Evolutionary conservation across 169 alveolate genomes (phyloP), one percentile per base, ranked within the genome.

Genomic region (Plasmodium sp.): DNA sequence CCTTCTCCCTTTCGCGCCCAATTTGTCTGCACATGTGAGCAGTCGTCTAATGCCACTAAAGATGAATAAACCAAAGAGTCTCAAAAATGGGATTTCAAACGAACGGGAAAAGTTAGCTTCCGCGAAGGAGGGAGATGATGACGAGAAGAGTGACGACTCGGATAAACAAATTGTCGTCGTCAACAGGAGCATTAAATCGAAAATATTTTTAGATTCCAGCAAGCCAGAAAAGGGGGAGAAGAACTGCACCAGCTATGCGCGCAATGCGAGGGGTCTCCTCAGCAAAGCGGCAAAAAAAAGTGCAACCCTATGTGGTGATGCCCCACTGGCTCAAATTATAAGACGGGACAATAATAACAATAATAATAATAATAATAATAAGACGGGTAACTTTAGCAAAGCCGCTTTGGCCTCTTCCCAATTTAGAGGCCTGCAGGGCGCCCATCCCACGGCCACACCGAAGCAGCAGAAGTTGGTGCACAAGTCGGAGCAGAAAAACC

Each of bases 161-260:
- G 90, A 88, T 43, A 67, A 88, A 79, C 72, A 88, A 14, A 88
- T 88, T 58, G 34, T 77, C 41, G 94, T 88, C 22, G 90, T 88
- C 41, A 88, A 88, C 73, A 79, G 94, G 81, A 79, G 9, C 39
- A 77, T 88, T 34, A 88, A 88, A 41, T 88, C 94, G 6, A 77
- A 88, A 58, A 88, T 88, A 79, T 88, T 79, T 67, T 43, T 88
- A 16, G 71, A 54, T 3, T 43, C 88, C 1, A 43, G 72, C 71
- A 77, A 73, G 10, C 18, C 39, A 16, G 71, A 33, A 16, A 88
- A 79, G 22, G 73, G 27, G 18, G 39, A 79, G n/a, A 56, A 4
- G 41, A 74, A 74, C 16, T 51, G 62, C 62, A 51, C 62, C 62
- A 75, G 34, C 22, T 12, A 34, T 41, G 56, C n/a, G 83, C 56